phyloP scores from a whole-genome alignment of 1,139 yeast genomes.

The Pichia sp. region DNA sequence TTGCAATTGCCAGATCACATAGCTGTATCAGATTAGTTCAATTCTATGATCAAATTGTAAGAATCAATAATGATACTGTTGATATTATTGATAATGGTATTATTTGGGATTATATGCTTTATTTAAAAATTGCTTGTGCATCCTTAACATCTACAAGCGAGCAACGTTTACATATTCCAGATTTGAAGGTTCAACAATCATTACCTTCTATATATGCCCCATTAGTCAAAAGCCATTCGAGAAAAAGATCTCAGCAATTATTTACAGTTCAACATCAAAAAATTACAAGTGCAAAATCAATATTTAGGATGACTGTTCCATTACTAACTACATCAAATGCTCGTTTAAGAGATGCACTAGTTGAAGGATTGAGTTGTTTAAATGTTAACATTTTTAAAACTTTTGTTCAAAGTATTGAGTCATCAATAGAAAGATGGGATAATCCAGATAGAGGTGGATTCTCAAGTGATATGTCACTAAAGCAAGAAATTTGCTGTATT shows the following conservation, averaged over 20 bases:
- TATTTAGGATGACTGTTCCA: constrained; percentile 84
- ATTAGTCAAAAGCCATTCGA: constrained; percentile 39
- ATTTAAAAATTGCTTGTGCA: constrained; percentile 84
- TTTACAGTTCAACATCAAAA: constrained; percentile 82
- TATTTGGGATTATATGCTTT: constrained; percentile 43
- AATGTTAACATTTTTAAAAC: constrained; percentile 85
- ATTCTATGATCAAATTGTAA: constrained; percentile 73
- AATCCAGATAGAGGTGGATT: constrained; percentile 14
- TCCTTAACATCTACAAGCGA: constrained; percentile 87
- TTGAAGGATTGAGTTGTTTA: constrained; percentile 79
- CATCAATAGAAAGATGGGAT: constrained; percentile 57
- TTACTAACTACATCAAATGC: constrained; percentile 65
- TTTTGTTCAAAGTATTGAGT: constrained; percentile 70
- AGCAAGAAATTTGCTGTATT: constrained; percentile 76
- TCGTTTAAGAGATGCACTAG: constrained; percentile 76
- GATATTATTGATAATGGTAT: constrained; percentile 32
- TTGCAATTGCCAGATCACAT: constrained; percentile 88
- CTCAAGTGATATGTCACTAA: constrained; percentile 29
- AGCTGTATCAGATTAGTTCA: constrained; percentile 87
- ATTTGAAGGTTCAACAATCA: constrained; percentile 13
- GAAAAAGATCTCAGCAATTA: constrained; percentile 70
- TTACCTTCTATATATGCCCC: constrained; percentile 23
- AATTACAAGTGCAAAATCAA: constrained; percentile 86
- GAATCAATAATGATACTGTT: constrained; percentile 47
- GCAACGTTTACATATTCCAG: constrained; percentile 62